Evolutionary conservation across 1,139 yeast species (phyloP), one percentile per base, ranked within the genome.

Genomic region (Diutina scorzettiae): DNA sequence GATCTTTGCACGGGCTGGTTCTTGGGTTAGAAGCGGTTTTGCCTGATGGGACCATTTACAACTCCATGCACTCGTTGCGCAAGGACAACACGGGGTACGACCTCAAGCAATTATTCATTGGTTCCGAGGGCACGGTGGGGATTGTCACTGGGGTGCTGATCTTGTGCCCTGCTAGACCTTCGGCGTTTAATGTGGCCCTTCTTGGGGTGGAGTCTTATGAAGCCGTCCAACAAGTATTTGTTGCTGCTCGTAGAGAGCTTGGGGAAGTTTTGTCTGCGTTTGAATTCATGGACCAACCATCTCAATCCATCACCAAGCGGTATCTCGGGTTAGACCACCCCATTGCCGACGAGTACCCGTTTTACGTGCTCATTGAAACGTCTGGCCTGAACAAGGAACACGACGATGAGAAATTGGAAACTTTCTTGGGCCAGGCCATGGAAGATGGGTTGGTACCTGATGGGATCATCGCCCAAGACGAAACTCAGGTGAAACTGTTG

Each of bases 11-110:
- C 54, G 98, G 98, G 9, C 67, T 85, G 25, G 95, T 89, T 0
- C 68, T 91, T 41, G 98, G 98, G 1, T 64, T 89, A 45, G 97
- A 89, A 62, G 96, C 79, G 8, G 97, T 89, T 8, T 65, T 89
- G 51, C 85, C 97, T 12, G 85, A 86, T 57, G 98, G 98, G 39
- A 79, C 85, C 24, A 68, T 89, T 42, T 73, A 82, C 50, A 73
- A 82, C 53, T 82, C 93, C 6, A 76, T 89, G 73, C 75, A 85
- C 56, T 73, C 93, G 8, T 74, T 89, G 54, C 73, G 95, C 60
- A 89, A 89, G 61, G 96, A 89, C 60, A 87, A 89, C 59, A 87
- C 97, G 23, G 96, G 97, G 16, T 86, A 84, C 57, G 96, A 89
- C 57, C 66, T 85, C 57, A 89, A 89, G 58, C 97, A 89, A 62